Evolutionary conservation across 495 filamentous ascomycete genomes (phyloP).

Genomic region (Gamarada debralockiae): DNA sequence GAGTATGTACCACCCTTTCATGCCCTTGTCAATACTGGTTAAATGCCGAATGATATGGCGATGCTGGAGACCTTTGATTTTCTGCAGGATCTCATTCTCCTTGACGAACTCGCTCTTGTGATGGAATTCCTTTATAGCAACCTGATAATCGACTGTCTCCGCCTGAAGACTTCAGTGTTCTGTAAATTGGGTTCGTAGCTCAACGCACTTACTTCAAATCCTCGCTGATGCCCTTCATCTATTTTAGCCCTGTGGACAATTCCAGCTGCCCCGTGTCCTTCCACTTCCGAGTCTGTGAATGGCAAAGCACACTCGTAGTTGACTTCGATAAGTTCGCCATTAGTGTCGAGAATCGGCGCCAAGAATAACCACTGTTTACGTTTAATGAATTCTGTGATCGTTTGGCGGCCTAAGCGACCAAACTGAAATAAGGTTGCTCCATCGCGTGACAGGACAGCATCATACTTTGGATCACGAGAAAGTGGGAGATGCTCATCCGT

Average conservation of each 20-base stretch:
- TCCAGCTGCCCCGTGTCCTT: neutral
- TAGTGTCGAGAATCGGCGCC: neutral
- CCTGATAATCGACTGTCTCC: neutral
- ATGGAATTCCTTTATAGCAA: neutral
- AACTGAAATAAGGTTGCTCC: neutral
- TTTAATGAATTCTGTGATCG: neutral
- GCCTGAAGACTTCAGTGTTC: neutral
- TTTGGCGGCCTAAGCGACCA: neutral
- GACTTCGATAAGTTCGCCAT: neutral
- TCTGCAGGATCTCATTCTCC: conserved; percentile 1
- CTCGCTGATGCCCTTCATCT: conserved; percentile 4
- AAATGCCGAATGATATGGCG: conserved; percentile 2
- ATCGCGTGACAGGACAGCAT: neutral
- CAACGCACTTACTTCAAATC: conserved; percentile 5
- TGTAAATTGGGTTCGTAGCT: neutral
- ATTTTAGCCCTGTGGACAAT: conserved; percentile 3
- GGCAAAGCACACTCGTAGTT: neutral
- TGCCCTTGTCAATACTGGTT: neutral
- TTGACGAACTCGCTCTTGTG: conserved; percentile 2
- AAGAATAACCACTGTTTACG: conserved; percentile 4
- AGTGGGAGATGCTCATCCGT: conserved; percentile 3
- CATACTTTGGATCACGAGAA: neutral
- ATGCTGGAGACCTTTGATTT: neutral
- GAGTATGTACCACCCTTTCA: conserved; percentile 21
- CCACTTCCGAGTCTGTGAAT: neutral